Base-by-base conservation (phyloP, 2,329 filamentous ascomycete genomes). In the Colletotrichum magnum region DNA sequence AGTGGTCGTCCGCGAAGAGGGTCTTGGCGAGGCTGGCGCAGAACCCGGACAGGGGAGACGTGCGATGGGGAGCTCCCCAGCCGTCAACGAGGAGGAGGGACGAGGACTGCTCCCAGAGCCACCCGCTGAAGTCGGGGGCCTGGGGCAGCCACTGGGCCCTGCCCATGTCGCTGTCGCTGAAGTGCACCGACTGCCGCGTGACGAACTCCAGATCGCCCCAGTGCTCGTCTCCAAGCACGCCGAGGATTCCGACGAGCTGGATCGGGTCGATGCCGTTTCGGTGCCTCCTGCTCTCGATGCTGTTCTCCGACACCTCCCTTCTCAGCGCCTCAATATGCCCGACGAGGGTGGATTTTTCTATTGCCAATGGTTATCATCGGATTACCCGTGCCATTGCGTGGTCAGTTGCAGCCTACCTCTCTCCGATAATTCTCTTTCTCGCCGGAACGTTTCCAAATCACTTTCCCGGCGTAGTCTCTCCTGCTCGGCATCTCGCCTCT, bases 31-130 rank as follows among this genome's bases (percentile, higher is more conserved):
- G 12, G 2, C 56, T 36, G 16, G 15, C 41, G 41, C 56, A 58
- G 5, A 47, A 28, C 6, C 21, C 56, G 5, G 56, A 58, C 6
- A 58, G 21, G 13, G 56, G 56, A 28, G 56, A 48, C 13, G 41
- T 36, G 24, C 45, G 21, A 7, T 13, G 9, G 41, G 12, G 36
- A 10, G 24, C 18, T n/a, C 24, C 6, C 5, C 18, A 57, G 18
- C 53, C 53, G 18, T 57, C 53, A 4, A 57, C 53, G 4, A 57
- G 53, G 6, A 57, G 53, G n/a, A 57, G 5, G n/a, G 53, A 57
- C 15, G 53, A 43, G 18, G 12, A 7, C 13, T 43, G 3, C 13
- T 41, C 32, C 4, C 18, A 10, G 18, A 43, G 24, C 53, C 53
- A 57, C 2, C 16, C 7, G n/a, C 13, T 2, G 53, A 57, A 57